A percentile compares a stretch with the other conserved stretches of the same genome.
These are phyloP conservation scores for Polyporus arcularius DNA, from an alignment of 768 basidiomycete species.

Conservation along the genomic window DNA sequence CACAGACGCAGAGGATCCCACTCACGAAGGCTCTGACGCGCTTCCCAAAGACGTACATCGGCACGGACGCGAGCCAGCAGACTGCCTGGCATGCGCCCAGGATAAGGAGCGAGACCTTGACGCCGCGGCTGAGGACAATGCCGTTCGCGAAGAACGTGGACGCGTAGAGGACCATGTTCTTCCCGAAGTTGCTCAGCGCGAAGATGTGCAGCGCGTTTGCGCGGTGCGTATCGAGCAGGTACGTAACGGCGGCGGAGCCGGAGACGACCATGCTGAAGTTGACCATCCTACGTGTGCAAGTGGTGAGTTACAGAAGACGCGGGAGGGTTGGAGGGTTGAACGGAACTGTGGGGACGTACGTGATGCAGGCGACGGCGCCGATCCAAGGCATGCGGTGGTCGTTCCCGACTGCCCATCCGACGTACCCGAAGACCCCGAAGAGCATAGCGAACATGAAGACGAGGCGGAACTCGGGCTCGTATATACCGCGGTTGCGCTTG, in stretches of 20 bases:
- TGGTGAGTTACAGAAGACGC: too few species aligned
- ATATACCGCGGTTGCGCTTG: constrained; percentile 44
- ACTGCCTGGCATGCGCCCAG: constrained; percentile 42
- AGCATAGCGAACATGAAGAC: constrained; percentile 44
- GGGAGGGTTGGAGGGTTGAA: neutral
- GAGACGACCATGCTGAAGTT: constrained; percentile 48
- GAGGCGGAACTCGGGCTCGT: constrained; percentile 49
- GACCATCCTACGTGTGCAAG: constrained; percentile 33
- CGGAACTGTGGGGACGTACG: constrained; percentile 9
- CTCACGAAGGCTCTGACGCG: constrained; percentile 43
- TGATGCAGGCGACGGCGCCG: constrained; percentile 41
- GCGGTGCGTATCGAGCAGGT: constrained; percentile 48
- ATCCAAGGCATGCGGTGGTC: constrained; percentile 47
- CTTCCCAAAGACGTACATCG: constrained; percentile 48
- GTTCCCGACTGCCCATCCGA: constrained; percentile 47
- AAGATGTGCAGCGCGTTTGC: constrained; percentile 42
- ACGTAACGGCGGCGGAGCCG: constrained; percentile 43
- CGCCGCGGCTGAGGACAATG: constrained; percentile 39
- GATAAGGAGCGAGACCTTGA: constrained; percentile 41
- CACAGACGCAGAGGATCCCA: neutral
- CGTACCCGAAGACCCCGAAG: constrained; percentile 46
- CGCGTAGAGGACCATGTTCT: constrained; percentile 48
- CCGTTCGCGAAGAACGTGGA: constrained; percentile 48
- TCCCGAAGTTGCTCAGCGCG: constrained; percentile 43
- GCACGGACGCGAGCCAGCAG: constrained; percentile 43